phyloP scores from a whole-genome alignment of 306 rosid species.

The Quercus berberidifolia region DNA sequence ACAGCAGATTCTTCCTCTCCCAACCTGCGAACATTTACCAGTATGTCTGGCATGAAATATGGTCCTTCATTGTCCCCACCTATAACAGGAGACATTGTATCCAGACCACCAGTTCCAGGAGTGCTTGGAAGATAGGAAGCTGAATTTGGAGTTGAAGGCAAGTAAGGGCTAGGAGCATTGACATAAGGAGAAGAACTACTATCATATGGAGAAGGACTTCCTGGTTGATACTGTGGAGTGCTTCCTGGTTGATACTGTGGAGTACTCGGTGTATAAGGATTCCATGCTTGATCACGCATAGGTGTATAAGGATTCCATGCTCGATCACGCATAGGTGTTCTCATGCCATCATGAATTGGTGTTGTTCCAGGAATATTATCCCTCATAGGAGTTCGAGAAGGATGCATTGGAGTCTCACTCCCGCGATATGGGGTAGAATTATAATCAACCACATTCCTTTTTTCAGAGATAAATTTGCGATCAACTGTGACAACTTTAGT shows the following conservation, averaged over 20 bases:
- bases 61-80: constrained; percentile 93
- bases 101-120: constrained; percentile 96
- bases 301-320: constrained; percentile 99
- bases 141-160: constrained; percentile 97
- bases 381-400: constrained; percentile 63
- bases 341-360: constrained; percentile 97
- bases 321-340: constrained; percentile 97
- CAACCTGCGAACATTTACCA: neutral
- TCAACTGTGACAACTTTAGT: constrained; percentile 99
- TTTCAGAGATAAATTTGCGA: constrained; percentile 72
- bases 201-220: constrained; percentile 77
- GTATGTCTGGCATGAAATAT: constrained; percentile 73
- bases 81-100: constrained; percentile 91
- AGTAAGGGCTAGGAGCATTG: constrained; percentile 98
- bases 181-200: constrained; percentile 49
- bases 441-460: constrained; percentile 51
- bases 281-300: constrained; percentile 97
- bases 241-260: constrained; percentile 29
- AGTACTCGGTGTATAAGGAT: constrained; percentile 95
- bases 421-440: constrained; percentile 92
- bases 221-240: constrained; percentile 92
- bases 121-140: constrained; percentile 97
- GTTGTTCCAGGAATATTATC: constrained; percentile 58
- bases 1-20: neutral
- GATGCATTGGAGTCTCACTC: constrained; percentile 99